Evolutionary conservation across 257 asterid genomes (phyloP), one percentile per base, ranked within the genome.

Genomic region (Thymus quinquecostatus): DNA sequence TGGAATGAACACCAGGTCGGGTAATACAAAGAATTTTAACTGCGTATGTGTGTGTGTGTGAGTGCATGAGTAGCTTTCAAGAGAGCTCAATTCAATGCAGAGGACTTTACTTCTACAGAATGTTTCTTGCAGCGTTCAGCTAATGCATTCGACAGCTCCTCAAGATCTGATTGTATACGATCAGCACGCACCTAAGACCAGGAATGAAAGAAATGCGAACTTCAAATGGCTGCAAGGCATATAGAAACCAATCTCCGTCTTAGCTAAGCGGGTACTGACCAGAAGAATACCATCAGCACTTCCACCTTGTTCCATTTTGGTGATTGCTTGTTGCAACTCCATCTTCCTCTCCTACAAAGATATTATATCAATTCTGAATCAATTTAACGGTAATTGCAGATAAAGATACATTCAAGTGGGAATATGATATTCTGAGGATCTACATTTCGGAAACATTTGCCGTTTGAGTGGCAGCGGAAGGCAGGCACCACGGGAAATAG

Each of bases 231-330:
- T 43, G 34, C 55, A n/a, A 51, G 27, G 67, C 27, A 55, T 75
- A 56, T 40, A 70, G 60, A 43, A 69, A 59, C 64, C 65, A 56
- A 27, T 43, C 66, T 48, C 28, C 40, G 49, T 71, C 71, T 59
- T n/a, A 57, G 47, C 64, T 67, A 50, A 60, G 54, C 60, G 56
- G 21, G 21, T 21, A 41, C 65, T 81, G 67, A 95, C 99, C 98
- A 92, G 98, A 83, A 95, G 99, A 82, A 95, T 88, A 77, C 99
- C 99, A 82, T 95, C 99, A 63, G 92, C 93, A 82, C 99, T 95
- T 78, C 99, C 99, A 76, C 99, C 99, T 83, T 95, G 99, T 80
- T 95, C 99, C 90, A 95, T 88, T 90, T 86, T 92, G 66, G 59
- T 77, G 68, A 95, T 83, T 70, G 99, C 99, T 67, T 92, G 98